Evolutionary conservation across 768 basidiomycete species (phyloP), one percentile per base, ranked within the genome.

Genomic region (Termitomyces sp.): DNA sequence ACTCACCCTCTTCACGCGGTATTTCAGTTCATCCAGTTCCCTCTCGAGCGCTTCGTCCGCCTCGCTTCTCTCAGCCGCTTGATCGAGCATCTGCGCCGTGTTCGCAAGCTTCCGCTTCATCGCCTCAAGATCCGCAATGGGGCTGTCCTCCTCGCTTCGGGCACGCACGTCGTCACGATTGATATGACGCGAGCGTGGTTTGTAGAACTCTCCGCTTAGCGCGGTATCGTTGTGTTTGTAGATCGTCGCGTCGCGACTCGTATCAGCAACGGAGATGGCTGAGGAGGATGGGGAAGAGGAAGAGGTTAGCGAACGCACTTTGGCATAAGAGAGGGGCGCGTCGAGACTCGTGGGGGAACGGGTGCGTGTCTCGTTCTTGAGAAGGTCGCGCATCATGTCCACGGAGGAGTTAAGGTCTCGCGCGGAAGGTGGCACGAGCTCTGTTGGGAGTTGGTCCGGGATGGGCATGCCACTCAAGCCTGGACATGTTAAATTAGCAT

Each of bases 31-130:
- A 7, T 87, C 83, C 74, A 97, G 80, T 71, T 98, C 97, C 46
- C 87, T 81, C 54, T 95, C 92, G n/a, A 99, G 77, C 50, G 80
- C 88, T 56, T 97, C 94, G 65, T 98, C 94, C 59, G 96, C 94
- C 2, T 77, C 83, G 53, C 83, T 84, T 20, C 79, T 84, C n/a
- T 86, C 85, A 0, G 86, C 76, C 4, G 80, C 79, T 26, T 82
- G 81, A 62, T 98, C 94, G 4, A 98, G 79, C 81, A 88, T 82
- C 53, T 84, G 80, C 10, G 90, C 87, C 0, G 94, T 88, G 63
- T 84, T 90, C 52, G 85, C 80, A 1, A 98, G 77, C 67, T 86
- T 83, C 9, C 90, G 83, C 71, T 93, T 94, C 78, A 96, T 85
- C 63, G 94, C 92, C n/a, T 79, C 79, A 16, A 98, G 72, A 65